Evolutionary conservation across 768 basidiomycete genomes (phyloP).

Genomic region (Heimioporus sp.): DNA sequence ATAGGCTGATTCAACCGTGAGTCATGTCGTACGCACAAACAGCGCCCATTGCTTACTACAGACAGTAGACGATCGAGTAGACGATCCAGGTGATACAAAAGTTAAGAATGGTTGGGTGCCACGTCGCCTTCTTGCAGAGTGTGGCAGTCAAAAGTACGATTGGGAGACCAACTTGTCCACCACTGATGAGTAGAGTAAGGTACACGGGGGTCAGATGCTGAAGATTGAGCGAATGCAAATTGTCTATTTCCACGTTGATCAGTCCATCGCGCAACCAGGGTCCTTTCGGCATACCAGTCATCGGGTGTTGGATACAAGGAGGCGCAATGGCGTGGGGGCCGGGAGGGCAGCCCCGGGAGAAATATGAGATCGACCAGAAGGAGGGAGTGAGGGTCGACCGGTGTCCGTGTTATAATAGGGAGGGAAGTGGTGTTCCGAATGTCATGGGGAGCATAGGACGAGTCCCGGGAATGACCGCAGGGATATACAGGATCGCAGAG

Average conservation of each 20-base stretch:
- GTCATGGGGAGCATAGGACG: constrained; percentile 11
- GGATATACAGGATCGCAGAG: constrained; percentile 4
- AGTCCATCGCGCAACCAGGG: neutral
- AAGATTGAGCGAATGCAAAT: constrained; percentile 18
- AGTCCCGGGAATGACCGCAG: constrained; percentile 3
- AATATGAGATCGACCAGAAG: constrained; percentile 1
- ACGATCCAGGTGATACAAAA: constrained; percentile 57
- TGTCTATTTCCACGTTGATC: constrained; percentile 3
- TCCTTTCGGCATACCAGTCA: constrained; percentile 16
- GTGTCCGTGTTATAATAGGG: constrained; percentile 5
- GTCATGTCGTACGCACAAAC: neutral
- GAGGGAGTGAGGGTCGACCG: neutral
- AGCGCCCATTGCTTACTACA: constrained; percentile 42
- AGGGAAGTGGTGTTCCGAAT: neutral
- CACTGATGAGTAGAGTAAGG: constrained; percentile 47
- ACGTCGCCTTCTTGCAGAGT: constrained; percentile 39
- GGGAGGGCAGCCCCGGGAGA: neutral
- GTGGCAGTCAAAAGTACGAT: constrained; percentile 46
- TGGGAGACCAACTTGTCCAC: constrained; percentile 53
- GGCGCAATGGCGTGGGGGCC: neutral
- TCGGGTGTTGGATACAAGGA: no score
- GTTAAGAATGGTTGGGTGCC: constrained; percentile 54
- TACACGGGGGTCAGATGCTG: constrained; percentile 37
- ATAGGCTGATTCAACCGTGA: constrained; percentile 29
- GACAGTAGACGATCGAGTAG: constrained; percentile 49